phyloP scores from a whole-genome alignment of 2,329 filamentous ascomycete genomes.

The Didymella sp. region DNA sequence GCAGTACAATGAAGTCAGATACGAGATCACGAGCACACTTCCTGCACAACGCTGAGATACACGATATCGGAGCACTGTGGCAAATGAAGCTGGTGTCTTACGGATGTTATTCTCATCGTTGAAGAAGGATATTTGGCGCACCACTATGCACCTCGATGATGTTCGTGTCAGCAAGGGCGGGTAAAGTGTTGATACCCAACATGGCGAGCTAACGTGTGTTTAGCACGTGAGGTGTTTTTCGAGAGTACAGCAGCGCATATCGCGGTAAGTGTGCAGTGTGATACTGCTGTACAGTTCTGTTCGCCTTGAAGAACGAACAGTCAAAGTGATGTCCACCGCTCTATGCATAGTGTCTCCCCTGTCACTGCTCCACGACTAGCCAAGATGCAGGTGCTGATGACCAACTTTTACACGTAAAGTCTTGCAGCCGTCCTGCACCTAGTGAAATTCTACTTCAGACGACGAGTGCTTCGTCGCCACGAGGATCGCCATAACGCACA shows the following conservation, averaged over 20 bases:
- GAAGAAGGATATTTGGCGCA: not conserved
- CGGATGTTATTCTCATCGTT: not conserved
- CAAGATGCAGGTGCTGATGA: not conserved
- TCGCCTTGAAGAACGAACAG: not conserved
- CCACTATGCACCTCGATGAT: not conserved
- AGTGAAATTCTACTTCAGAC: not conserved
- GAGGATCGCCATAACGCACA: slow-evolving; percentile 5
- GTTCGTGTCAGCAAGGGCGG: not conserved
- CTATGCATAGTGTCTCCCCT: not conserved
- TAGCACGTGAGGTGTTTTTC: not conserved
- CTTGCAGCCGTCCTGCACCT: not conserved
- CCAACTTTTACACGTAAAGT: not conserved
- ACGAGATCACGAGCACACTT: not conserved
- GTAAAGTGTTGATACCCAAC: slow-evolving; percentile 5
- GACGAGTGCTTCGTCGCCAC: slow-evolving; percentile 4
- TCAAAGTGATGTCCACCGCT: not conserved
- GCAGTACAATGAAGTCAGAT: not conserved
- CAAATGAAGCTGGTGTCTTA: not conserved
- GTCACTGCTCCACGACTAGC: not conserved
- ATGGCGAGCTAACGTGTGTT: not conserved
- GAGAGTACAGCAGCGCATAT: not conserved
- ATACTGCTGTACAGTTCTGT: not conserved
- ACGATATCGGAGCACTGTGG: not conserved
- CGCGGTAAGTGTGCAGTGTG: not conserved
- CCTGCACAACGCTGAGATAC: not conserved